Base-by-base conservation (phyloP, 2,329 filamentous ascomycete species). In the Aspergillus puulaauensis region DNA sequence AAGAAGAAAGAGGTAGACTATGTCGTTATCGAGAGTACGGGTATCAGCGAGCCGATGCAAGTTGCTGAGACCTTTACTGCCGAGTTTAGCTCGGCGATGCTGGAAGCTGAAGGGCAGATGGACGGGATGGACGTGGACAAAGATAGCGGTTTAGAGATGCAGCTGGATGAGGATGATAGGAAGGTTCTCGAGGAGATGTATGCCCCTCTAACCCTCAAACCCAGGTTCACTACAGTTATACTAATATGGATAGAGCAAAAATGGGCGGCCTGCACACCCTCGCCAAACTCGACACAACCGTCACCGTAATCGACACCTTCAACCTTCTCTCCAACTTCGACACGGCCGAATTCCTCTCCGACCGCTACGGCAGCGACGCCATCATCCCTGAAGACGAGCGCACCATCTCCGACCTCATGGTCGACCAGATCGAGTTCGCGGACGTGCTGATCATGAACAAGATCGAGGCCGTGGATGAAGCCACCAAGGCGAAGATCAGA, bases 391-490 rank as follows among this genome's bases (percentile, higher is more conserved):
- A 91, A 62, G 89, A 91, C 59, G 87, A 91, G 63, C 78, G 88
- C 0, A 90, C 87, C 0, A 88, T 91, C 2, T 90, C 87, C 0
- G 88, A 91, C 63, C 79, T 91, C 0, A 89, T 90, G 81, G 87
- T 90, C 0, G 88, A 91, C 64, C 88, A 91, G 66, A 89, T 91
- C 58, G 89, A 91, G 71, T 91, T 91, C 64, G 87, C 88, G 0
- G 87, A 91, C 62, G 87, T 90, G 6, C 81, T 91, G 14, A 80
- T 90, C 3, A 74, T 90, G 19, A 91, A 91, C 74, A 91, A 91
- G 71, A 77, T 83, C 6, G 87, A 90, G 59, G 83, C 85, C 59
- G 84, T 89, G 84, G 71, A 79, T 41, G 69, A 73, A 5, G 73
- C 67, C 19, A 80, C 77, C 1, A 76, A 80, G 17, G 65, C 72